Evolutionary conservation across 169 alveolate species (phyloP).

Genomic region (Plasmodium reichenowi): DNA sequence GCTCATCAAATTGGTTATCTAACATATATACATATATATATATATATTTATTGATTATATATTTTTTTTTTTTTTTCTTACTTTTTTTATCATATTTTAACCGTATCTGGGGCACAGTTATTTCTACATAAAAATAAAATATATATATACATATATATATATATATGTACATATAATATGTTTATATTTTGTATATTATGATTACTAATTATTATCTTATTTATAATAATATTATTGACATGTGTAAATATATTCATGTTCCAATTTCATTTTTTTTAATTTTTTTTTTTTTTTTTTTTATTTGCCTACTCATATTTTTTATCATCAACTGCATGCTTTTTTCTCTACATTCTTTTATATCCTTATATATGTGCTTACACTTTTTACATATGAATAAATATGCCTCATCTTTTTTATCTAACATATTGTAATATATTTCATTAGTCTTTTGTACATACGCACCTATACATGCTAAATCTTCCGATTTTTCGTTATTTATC

Average conservation of each 20-base stretch:
- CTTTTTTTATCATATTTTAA: neutral
- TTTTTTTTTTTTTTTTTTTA: constrained; percentile 2
- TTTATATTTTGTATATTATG: neutral
- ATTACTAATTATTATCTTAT: too few relatives aligned
- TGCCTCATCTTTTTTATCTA: neutral
- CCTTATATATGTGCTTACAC: constrained; percentile 22
- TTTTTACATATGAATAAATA: constrained; percentile 32
- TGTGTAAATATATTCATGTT: neutral
- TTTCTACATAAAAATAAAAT: neutral
- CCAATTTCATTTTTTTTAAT: neutral
- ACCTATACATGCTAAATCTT: constrained; percentile 17
- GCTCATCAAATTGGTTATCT: neutral
- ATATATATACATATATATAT: too few relatives aligned
- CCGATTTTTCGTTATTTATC: neutral
- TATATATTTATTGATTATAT: neutral
- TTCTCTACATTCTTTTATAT: constrained; percentile 17
- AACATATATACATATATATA: neutral
- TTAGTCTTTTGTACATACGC: constrained; percentile 18
- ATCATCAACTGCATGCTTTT: neutral
- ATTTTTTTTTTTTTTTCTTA: neutral
- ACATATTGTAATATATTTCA: constrained; percentile 2
- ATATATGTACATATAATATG: neutral
- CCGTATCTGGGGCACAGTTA: constrained; percentile 10
- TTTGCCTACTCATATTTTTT: neutral
- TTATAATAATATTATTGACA: too few relatives aligned